These are phyloP conservation scores for Blastobotrys americana DNA, from an alignment of 805 yeast species.

Conservation along the genomic window DNA sequence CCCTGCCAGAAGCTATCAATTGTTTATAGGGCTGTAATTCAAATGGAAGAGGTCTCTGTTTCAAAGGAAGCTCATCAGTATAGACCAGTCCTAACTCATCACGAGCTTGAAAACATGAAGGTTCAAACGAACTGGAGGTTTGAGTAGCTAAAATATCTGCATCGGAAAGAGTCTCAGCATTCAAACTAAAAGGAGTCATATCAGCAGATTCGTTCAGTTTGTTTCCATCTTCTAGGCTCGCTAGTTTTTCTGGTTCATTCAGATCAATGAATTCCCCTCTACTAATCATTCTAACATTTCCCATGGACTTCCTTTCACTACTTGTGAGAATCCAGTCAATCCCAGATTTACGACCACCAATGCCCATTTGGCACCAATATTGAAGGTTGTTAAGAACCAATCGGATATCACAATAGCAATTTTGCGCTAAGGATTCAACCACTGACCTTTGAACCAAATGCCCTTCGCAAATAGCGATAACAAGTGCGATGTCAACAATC, in stretches of 20 bases:
- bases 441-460: conserved; percentile 21
- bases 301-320: conserved; percentile 13
- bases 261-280: background rate
- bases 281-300: conserved; percentile 19
- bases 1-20: background rate
- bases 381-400: conserved; percentile 25
- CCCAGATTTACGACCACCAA: conserved; percentile 28
- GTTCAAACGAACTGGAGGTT: conserved; percentile 1
- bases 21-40: background rate
- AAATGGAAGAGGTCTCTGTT: conserved; percentile 8
- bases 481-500: conserved; percentile 24
- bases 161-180: conserved; percentile 3
- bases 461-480: conserved; percentile 33
- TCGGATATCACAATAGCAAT: conserved; percentile 25
- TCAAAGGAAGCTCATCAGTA: conserved; percentile 5
- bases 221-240: background rate
- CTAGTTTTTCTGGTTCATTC: background rate
- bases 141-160: conserved; percentile 7
- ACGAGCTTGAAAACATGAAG: background rate
- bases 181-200: background rate
- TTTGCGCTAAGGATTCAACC: conserved; percentile 18
- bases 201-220: background rate
- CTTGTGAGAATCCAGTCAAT: conserved; percentile 27
- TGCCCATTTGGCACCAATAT: conserved; percentile 32
- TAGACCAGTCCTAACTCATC: conserved; percentile 6